These are phyloP conservation scores for Panellus pusillus DNA, from an alignment of 768 basidiomycete genomes.

Conservation along the genomic window DNA sequence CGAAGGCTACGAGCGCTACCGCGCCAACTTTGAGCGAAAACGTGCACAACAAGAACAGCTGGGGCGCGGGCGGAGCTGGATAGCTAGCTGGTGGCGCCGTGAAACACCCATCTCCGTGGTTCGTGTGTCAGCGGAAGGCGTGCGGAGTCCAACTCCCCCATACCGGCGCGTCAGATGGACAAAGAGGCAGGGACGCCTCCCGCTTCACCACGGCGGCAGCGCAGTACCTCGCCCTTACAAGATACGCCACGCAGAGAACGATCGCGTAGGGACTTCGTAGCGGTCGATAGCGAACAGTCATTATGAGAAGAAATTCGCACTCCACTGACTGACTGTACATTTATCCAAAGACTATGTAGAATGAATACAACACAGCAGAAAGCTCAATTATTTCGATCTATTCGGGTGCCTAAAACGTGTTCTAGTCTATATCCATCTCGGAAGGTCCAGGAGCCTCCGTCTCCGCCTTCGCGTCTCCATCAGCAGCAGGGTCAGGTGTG, in stretches of 20 bases:
- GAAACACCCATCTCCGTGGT: not conserved
- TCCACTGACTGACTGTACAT: too few species aligned
- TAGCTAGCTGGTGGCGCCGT: conserved; percentile 18
- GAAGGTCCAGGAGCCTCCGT: conserved; percentile 49
- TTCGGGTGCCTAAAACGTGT: conserved; percentile 10
- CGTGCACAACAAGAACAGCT: conserved; percentile 62
- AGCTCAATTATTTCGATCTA: conserved; percentile 18
- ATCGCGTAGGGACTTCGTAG: not conserved
- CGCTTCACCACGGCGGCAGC: conserved; percentile 2
- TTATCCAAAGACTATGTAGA: too few species aligned
- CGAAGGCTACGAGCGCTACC: conserved; percentile 91
- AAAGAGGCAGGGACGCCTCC: conserved; percentile 2
- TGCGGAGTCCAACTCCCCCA: conserved; percentile 38
- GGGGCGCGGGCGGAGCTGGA: conserved; percentile 27
- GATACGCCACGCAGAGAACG: not conserved
- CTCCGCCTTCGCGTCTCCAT: conserved; percentile 35
- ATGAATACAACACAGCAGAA: conserved; percentile 7
- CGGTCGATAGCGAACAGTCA: not conserved
- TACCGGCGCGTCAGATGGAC: conserved; percentile 17
- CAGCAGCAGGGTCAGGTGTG: conserved; percentile 51
- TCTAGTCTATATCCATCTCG: conserved; percentile 87
- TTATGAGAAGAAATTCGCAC: too few species aligned
- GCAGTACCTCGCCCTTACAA: conserved; percentile 4
- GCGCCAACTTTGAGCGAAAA: conserved; percentile 80
- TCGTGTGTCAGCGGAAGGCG: not conserved